A percentile compares a stretch with the other conserved stretches of the same genome.
Conservation (phyloP, 371 early-diverging fungal genomes). For the Syncephalastrum contaminatum region DNA sequence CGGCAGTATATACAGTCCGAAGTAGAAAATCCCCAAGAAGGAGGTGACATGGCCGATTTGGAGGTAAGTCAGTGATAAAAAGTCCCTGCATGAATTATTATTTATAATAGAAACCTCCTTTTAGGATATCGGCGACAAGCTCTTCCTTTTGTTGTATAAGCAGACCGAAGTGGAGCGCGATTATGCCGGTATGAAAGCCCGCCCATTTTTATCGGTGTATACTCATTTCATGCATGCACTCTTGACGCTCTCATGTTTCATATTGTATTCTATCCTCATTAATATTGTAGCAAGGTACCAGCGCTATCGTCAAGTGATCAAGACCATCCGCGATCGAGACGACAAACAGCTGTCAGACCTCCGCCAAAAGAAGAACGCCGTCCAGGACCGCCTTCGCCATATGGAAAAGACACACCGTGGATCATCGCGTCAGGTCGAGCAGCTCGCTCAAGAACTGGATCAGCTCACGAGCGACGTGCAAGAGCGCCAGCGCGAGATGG, state of each 20-base stretch:
- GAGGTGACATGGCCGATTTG: conserved; percentile 16
- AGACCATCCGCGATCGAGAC: conserved; percentile 36
- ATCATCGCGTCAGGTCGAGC: conserved; percentile 29
- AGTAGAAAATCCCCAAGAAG: conserved; percentile 7
- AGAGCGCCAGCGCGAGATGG: conserved; percentile 34
- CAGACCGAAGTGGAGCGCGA: conserved; percentile 34
- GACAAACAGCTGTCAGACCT: conserved; percentile 31
- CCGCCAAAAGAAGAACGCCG: conserved; percentile 39
- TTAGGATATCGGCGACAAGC: conserved; percentile 34
- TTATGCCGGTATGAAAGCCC: conserved; percentile 21
- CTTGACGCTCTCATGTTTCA: neutral
- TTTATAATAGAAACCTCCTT: neutral
- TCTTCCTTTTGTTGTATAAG: conserved; percentile 28
- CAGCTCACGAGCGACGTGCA: conserved; percentile 35
- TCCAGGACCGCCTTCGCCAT: conserved; percentile 33
- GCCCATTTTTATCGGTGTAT: neutral
- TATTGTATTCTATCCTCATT: neutral
- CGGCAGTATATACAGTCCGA: conserved; percentile 31
- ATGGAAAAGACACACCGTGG: conserved; percentile 23
- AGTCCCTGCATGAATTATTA: neutral
- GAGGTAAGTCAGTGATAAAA: conserved; percentile 13
- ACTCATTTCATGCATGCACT: too few species aligned
- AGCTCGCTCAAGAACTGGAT: conserved; percentile 32
- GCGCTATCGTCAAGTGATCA: conserved; percentile 40
- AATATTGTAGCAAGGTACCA: conserved; percentile 25